Evolutionary conservation across 78 protist genomes (phyloP), one percentile per base, ranked within the genome.

Genomic region (Chrysochromulina tobinii): DNA sequence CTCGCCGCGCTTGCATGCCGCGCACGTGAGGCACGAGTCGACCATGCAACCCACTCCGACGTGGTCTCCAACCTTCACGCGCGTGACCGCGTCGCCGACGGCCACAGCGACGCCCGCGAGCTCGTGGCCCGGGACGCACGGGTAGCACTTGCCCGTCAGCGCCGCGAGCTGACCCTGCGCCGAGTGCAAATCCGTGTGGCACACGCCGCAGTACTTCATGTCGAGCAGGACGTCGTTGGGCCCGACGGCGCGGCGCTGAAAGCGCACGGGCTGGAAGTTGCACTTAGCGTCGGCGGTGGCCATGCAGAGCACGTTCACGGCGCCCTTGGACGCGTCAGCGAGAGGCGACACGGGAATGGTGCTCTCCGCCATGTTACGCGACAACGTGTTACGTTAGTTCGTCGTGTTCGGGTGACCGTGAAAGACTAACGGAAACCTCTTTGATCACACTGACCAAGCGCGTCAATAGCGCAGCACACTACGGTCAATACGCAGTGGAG

Each of bases 101-200:
- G 57, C 64, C 2, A 21, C 61, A 15, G 4, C 38, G 5, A 79
- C 87, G 48, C 87, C 87, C 23, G 27, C 94, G n/a, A 90, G 12
- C 88, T 93, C 94, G 89, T 93, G 94, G 18, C 94, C 94, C 1
- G 94, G 94, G 51, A 93, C 93, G 88, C 77, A 51, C 3, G 94
- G 94, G 53, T 21, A 91, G 58, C 68, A 1, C 23, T 0, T 51
- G 38, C 25, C n/a, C 91, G 57, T 12, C 27, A 75, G 8, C 25
- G 59, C 59, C 27, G 18, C 57, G 83, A 21, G 61, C 20, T 93
- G 92, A 50, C 81, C 68, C 83, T 14, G 38, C 38, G 92, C 69
- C 23, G 6, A 0, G 83, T 90, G 95, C 73, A 89, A 12, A 59
- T 77, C 85, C 5, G 85, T 18, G 59, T 77, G 85, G 61, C 85